Percentiles rank a stretch among this genome's conserved stretches.
These are phyloP conservation scores for Calocybe indica DNA, from an alignment of 768 basidiomycete species.

Conservation along the genomic window DNA sequence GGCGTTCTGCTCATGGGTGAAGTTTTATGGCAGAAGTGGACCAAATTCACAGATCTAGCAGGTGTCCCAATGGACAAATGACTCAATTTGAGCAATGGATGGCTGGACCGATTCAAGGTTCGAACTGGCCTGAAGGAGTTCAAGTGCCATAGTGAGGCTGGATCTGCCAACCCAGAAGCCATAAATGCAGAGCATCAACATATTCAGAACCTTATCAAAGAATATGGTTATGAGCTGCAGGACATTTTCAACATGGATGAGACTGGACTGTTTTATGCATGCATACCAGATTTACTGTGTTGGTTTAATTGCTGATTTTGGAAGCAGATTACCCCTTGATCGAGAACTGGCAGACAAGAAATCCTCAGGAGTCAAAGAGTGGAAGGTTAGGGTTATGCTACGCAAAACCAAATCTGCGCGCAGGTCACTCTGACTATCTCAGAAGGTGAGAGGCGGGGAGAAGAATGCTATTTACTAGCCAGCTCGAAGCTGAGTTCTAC, in stretches of 20 bases:
- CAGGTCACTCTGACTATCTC: too few species aligned
- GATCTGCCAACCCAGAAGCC: slow-evolving; percentile 14
- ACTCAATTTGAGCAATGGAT: slow-evolving; percentile 28
- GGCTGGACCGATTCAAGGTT: slow-evolving; percentile 21
- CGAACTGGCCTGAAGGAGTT: slow-evolving; percentile 16
- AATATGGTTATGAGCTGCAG: slow-evolving; percentile 15
- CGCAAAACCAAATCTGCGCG: too few species aligned
- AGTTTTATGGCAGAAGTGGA: slow-evolving; percentile 29
- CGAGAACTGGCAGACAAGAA: slow-evolving; percentile 17
- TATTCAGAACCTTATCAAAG: slow-evolving; percentile 19
- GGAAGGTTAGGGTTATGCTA: slow-evolving; percentile 23
- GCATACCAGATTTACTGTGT: background rate
- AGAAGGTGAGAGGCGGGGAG: too few species aligned
- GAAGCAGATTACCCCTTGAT: slow-evolving; percentile 22
- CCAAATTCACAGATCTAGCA: slow-evolving; percentile 22
- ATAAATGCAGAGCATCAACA: slow-evolving; percentile 19
- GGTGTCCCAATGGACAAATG: slow-evolving; percentile 24
- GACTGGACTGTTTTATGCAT: slow-evolving; percentile 28
- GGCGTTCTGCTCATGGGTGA: slow-evolving; percentile 26
- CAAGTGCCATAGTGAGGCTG: slow-evolving; percentile 30
- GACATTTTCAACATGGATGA: slow-evolving; percentile 34
- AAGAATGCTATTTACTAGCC: too few species aligned
- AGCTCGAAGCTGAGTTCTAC: too few species aligned
- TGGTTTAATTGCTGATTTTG: background rate
- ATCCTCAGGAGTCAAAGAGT: slow-evolving; percentile 24